Base-by-base conservation (phyloP, 371 early-diverging fungal genomes). In the Lichtheimia corymbifera region DNA sequence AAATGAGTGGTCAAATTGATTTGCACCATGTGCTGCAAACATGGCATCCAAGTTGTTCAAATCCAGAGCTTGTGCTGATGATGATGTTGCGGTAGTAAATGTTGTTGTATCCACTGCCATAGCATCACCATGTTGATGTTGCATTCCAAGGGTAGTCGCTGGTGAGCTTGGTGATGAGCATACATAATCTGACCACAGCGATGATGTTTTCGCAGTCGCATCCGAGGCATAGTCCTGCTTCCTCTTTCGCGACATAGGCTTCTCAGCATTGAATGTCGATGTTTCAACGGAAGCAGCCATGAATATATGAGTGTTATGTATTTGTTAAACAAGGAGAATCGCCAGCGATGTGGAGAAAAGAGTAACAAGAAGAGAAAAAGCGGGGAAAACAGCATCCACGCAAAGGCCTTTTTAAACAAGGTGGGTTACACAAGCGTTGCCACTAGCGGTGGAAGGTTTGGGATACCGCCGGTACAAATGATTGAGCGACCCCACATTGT, bases 111-210 rank as follows among this genome's bases (percentile, higher is more conserved):
- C 47, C 17, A 22, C 47, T 1, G 9, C 15, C 59, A 59, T 14
- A 24, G 51, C 25, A 40, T 47, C 35, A 35, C 35, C 35, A 15
- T 18, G 53, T 4, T 25, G 18, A 6, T n/a, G 49, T 9, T 11
- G 11, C 27, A 44, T 58, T 14, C n/a, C 18, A 11, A 27, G 15
- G 18, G 58, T 24, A 20, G 50, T 50, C 22, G 72, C 50, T 14
- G 65, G 67, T 30, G 63, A 57, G 25, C 44, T 62, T 43, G 67
- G 67, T 24, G 62, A 53, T 12, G 72, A 67, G 50, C 66, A 62
- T 4, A 67, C 65, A 57, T 61, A 71, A n/a, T 67, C 72, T 47
- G 72, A 67, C 59, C 58, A 65, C 13, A 45, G 27, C 12, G 50
- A 20, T 17, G 59, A 40, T 43, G 17, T 35, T 13, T 17, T 49